Base-by-base conservation (phyloP, 2,329 filamentous ascomycete species). In the Aurifilum marmelostoma region DNA sequence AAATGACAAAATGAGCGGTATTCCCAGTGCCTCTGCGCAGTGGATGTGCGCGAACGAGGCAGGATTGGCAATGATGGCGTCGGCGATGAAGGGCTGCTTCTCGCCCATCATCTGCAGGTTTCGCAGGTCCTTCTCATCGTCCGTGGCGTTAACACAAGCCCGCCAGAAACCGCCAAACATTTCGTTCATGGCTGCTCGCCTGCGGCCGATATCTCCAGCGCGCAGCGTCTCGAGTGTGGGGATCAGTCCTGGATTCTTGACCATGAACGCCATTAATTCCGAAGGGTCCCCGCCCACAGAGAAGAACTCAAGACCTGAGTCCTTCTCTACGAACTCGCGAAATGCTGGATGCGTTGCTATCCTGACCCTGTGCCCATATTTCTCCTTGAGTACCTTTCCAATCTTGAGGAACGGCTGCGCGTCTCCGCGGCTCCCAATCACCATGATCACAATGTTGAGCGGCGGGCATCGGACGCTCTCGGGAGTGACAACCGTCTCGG, bases 181-280 rank as follows among this genome's bases (percentile, higher is more conserved):
- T 71, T 91, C 89, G 2, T 87, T 91, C 90, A 95, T 94, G 62
- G 88, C 86, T 5, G 86, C 84, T 52, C 92, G 83, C 39, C 91
- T 83, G 32, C 84, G 83, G 0, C 89, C 87, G 69, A 95, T 89
- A 73, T 95, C 92, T 3, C 92, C 92, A 1, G 89, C 87, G 71
- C 88, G 89, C 67, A 95, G 86, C 0, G 90, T 91, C 71, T 92
- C 88, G 32, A 94, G 80, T 1, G 86, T 91, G 0, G 92, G 92
- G 2, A 96, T 91, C 77, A 95, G 83, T 4, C 92, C 91, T 0
- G 88, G 91, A 74, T 95, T 94, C 80, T 93, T 93, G 43, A 94
- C 91, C 92, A 96, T 95, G 77, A 94, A 95, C 0, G 91, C 90
- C 92, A 95, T 95, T 1, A 96, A 82, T 77, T 94, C 91, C 0